Evolutionary conservation across 2,329 filamentous ascomycete genomes (phyloP).

Genomic region (Fusarium mexicanum): DNA sequence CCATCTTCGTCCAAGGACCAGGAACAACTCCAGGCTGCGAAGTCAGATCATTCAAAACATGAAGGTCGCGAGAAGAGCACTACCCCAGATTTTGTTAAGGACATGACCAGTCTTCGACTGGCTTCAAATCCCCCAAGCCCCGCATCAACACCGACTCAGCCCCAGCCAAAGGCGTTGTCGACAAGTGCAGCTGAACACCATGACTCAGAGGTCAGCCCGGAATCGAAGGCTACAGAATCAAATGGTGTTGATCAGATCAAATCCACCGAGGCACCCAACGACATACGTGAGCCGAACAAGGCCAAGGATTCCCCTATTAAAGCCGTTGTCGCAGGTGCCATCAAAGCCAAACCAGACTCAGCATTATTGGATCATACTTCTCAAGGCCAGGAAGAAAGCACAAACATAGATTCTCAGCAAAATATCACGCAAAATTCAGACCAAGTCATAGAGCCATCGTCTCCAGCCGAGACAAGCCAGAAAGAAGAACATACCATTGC

Average conservation of each 20-base stretch:
- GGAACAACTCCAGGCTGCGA: constrained; percentile 14
- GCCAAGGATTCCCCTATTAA: constrained; percentile 20
- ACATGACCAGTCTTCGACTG: constrained; percentile 47
- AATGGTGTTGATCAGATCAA: constrained; percentile 2
- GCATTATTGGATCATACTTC: background rate
- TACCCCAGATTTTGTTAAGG: constrained; percentile 45
- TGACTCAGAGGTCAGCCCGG: constrained; percentile 21
- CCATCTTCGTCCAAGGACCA: constrained; percentile 8
- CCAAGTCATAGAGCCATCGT: background rate
- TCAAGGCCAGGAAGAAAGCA: background rate
- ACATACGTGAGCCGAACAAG: background rate
- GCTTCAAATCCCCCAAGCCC: constrained; percentile 40
- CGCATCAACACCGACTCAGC: constrained; percentile 27
- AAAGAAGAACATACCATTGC: background rate
- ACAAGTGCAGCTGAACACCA: constrained; percentile 29
- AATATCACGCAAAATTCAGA: background rate
- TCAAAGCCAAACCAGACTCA: constrained; percentile 5
- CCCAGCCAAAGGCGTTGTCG: constrained; percentile 33
- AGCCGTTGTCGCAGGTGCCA: background rate
- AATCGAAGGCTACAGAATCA: constrained; percentile 29
- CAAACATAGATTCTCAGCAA: background rate
- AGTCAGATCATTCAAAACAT: constrained; percentile 10
- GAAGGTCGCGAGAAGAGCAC: constrained; percentile 35
- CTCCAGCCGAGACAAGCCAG: background rate
- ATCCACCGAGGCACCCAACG: background rate